Percentiles rank a stretch among this genome's conserved stretches.
Evolutionary conservation across 495 filamentous ascomycete species (phyloP).

Genomic region (Penicillium tannophilum): DNA sequence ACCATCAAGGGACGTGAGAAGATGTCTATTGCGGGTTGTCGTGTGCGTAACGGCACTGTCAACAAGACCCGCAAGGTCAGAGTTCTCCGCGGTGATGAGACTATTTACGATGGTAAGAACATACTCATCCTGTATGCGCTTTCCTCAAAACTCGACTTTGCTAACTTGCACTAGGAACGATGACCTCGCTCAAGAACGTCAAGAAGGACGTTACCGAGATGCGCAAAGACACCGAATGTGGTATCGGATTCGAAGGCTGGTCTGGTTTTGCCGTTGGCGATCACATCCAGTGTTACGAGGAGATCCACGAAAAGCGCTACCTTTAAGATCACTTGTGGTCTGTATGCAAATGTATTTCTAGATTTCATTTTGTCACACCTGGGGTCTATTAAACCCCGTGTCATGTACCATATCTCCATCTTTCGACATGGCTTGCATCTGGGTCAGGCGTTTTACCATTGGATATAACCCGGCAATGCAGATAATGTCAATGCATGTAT

Average conservation of each 20-base stretch:
- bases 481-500: slow-evolving; percentile 6
- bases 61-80: slow-evolving; percentile 62
- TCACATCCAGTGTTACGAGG: slow-evolving; percentile 82
- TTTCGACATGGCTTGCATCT: slow-evolving; percentile 8
- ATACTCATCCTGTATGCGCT: no score
- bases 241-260: slow-evolving; percentile 83
- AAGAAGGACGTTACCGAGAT: slow-evolving; percentile 90
- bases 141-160: background rate
- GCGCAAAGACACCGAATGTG: slow-evolving; percentile 90
- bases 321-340: slow-evolving; percentile 28
- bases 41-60: slow-evolving; percentile 80
- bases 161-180: slow-evolving; percentile 55
- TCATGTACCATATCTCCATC: slow-evolving; percentile 20
- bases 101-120: slow-evolving; percentile 76
- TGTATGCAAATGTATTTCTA: slow-evolving; percentile 23
- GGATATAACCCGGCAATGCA: slow-evolving; percentile 14
- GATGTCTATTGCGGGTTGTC: slow-evolving; percentile 81
- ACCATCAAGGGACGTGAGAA: slow-evolving; percentile 69
- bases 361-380: slow-evolving; percentile 1
- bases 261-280: slow-evolving; percentile 78
- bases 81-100: slow-evolving; percentile 68
- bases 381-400: slow-evolving; percentile 9
- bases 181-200: slow-evolving; percentile 82
- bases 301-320: slow-evolving; percentile 68
- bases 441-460: slow-evolving; percentile 20